Conservation (phyloP, 306 rosid genomes). For the Cucurbita pepo region DNA sequence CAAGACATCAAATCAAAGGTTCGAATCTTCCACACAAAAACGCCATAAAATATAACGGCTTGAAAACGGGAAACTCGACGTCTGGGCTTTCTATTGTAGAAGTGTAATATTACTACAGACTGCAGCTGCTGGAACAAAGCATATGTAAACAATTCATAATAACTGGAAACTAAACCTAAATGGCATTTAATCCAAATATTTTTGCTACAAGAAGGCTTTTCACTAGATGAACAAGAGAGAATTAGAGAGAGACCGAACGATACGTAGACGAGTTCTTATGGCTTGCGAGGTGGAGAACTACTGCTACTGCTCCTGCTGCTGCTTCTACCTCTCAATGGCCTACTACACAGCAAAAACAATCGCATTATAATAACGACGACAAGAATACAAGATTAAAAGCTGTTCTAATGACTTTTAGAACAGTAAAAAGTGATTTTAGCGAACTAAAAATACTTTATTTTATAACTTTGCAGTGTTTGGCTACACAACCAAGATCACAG, state of each 20-base stretch:
- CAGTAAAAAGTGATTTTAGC: not conserved
- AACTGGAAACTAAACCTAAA: not conserved
- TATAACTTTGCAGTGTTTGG: not conserved
- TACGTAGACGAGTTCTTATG: slow-evolving; percentile 10
- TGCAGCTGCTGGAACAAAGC: not conserved
- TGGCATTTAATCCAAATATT: not conserved
- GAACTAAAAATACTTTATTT: not conserved
- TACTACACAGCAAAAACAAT: slow-evolving; percentile 21
- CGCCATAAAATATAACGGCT: not conserved
- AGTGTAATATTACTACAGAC: not conserved
- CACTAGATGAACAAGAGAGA: not conserved
- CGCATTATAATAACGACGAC: not conserved
- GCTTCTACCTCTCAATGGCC: slow-evolving; percentile 82
- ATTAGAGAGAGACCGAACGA: not conserved
- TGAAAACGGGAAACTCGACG: not conserved
- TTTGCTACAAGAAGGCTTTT: not conserved
- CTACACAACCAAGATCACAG: not conserved
- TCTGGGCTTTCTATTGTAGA: not conserved
- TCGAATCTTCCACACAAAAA: no score
- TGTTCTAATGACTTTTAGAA: no score
- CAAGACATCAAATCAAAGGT: no score
- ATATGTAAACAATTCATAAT: not conserved
- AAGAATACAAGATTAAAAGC: not conserved
- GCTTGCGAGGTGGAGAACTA: slow-evolving; percentile 55
- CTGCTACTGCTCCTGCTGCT: slow-evolving; percentile 89